A percentile compares a stretch with the other conserved stretches of the same genome.
Evolutionary conservation across 2,329 filamentous ascomycete species (phyloP).

Genomic region (Epichloe amarillans): DNA sequence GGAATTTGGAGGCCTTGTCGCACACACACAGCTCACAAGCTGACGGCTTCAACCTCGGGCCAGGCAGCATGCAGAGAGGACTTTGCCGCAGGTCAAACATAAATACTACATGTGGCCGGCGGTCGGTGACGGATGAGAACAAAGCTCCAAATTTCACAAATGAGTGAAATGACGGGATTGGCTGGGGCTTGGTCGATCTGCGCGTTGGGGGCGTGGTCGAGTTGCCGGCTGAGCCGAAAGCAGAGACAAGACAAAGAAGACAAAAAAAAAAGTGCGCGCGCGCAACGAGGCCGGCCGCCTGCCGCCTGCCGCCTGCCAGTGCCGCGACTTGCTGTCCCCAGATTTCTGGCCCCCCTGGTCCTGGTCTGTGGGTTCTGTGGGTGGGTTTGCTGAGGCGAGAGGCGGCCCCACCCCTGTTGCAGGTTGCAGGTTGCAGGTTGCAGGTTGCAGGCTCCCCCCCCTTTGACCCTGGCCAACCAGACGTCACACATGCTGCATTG

Average conservation of each 20-base stretch:
- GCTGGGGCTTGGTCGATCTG: background rate
- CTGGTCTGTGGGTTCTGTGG: too few relatives aligned
- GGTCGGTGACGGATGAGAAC: constrained; percentile 1
- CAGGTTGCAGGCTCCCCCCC: background rate
- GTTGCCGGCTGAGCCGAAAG: constrained; percentile 2
- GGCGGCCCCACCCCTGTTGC: background rate
- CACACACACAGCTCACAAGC: background rate
- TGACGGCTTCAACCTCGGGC: too few relatives aligned
- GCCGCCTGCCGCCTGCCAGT: too few relatives aligned
- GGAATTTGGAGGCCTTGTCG: background rate
- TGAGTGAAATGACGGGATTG: background rate
- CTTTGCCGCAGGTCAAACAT: background rate
- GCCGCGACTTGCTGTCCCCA: too few relatives aligned
- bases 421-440: background rate
- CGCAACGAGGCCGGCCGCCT: too few relatives aligned
- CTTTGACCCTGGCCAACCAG: background rate
- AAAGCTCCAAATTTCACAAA: background rate
- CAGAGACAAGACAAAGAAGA: background rate
- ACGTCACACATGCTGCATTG: background rate
- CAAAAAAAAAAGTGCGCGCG: too few relatives aligned
- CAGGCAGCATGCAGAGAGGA: background rate
- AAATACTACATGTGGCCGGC: background rate
- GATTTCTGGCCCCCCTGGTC: too few relatives aligned
- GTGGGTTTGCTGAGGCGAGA: too few relatives aligned
- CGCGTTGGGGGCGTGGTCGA: background rate